Conservation (phyloP, 768 basidiomycete species). For the Leucosporidium creatinivorum region DNA sequence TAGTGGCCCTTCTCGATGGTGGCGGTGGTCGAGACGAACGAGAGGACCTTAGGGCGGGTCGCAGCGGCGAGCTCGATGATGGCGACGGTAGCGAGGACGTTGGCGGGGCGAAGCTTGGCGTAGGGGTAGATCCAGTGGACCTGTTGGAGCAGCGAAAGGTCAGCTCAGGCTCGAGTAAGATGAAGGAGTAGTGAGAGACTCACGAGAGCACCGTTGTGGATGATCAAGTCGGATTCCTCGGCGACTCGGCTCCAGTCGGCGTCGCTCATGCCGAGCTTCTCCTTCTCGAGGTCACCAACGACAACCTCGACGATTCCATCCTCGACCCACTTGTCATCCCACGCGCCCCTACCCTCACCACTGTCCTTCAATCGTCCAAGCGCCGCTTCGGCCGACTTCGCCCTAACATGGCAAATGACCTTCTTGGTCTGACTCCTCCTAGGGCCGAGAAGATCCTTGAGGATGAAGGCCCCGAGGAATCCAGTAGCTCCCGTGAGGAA, state of each 20-base stretch:
- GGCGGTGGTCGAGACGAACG: constrained; percentile 95
- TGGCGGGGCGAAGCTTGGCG: constrained; percentile 79
- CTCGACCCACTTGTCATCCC: constrained; percentile 75
- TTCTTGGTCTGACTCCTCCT: constrained; percentile 60
- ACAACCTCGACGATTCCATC: constrained; percentile 67
- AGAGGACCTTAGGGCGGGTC: constrained; percentile 65
- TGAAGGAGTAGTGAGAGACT: constrained; percentile 39
- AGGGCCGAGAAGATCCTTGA: constrained; percentile 62
- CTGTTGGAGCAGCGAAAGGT: constrained; percentile 45
- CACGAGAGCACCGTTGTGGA: constrained; percentile 97
- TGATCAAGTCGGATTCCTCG: constrained; percentile 65
- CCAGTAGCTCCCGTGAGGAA: constrained; percentile 97
- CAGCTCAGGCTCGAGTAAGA: neutral
- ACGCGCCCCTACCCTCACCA: constrained; percentile 70
- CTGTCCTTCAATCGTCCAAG: constrained; percentile 62
- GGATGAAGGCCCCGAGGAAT: constrained; percentile 88
- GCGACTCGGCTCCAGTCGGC: constrained; percentile 61
- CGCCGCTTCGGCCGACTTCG: constrained; percentile 55
- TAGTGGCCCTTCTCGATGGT: constrained; percentile 87
- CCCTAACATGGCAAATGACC: constrained; percentile 88
- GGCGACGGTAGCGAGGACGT: constrained; percentile 85
- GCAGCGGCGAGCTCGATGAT: constrained; percentile 59
- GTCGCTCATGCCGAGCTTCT: constrained; percentile 62
- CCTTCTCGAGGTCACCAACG: constrained; percentile 70
- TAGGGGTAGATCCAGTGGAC: constrained; percentile 99